Evolutionary conservation across 169 alveolate genomes (phyloP).

Genomic region (Plasmodium adleri): DNA sequence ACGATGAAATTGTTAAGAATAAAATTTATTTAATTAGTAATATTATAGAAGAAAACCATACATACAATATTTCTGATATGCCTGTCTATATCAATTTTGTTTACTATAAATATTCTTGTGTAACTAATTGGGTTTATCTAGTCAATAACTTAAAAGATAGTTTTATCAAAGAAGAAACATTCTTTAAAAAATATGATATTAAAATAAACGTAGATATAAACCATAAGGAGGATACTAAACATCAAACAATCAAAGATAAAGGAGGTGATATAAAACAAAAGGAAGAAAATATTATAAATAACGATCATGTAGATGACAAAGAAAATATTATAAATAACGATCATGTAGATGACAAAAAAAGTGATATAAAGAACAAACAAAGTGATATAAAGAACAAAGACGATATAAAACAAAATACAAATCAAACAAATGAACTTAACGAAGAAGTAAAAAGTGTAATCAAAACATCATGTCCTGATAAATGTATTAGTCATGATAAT

Average conservation of each 20-base stretch:
- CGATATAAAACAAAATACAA: background rate
- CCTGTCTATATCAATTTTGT: conserved; percentile 43
- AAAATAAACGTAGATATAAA: background rate
- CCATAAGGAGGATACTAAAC: background rate
- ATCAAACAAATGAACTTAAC: background rate
- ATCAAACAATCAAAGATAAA: background rate
- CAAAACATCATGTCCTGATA: background rate
- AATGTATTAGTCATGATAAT: background rate
- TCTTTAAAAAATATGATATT: background rate
- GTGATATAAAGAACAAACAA: background rate
- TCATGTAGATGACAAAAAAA: background rate
- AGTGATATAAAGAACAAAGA: background rate
- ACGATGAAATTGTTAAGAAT: conserved; percentile 54
- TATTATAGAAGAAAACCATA: conserved; percentile 46
- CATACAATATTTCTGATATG: conserved; percentile 51
- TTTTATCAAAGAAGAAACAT: conserved; percentile 17
- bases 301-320: background rate
- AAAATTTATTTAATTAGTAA: conserved; percentile 33
- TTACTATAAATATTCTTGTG: conserved; percentile 50
- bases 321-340: background rate
- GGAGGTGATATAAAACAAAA: background rate
- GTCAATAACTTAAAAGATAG: conserved; percentile 37
- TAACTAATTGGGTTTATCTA: conserved; percentile 34
- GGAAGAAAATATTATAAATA: background rate
- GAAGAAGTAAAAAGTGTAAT: background rate